Evolutionary conservation across 768 basidiomycete genomes (phyloP).

Genomic region (Trametes sanguinea): DNA sequence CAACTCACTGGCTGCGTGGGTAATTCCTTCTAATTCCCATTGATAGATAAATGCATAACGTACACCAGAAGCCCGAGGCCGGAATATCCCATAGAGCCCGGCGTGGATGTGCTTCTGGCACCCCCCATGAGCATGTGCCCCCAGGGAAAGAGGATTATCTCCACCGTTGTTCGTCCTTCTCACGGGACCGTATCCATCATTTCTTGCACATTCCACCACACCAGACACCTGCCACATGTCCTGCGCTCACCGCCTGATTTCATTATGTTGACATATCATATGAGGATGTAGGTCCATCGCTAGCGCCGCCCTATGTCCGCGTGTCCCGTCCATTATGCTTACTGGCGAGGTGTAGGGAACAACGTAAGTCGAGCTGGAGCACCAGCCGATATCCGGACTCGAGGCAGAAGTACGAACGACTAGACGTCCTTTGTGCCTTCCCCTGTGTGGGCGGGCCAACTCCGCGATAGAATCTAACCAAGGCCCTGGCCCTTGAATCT

Average conservation of each 20-base stretch:
- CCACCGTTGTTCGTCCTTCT: slow-evolving; percentile 19
- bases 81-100: slow-evolving; percentile 17
- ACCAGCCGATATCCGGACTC: slow-evolving; percentile 6
- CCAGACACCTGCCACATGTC: slow-evolving; percentile 18
- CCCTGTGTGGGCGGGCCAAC: background rate
- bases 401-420: background rate
- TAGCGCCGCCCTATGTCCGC: slow-evolving; percentile 10
- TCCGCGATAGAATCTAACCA: slow-evolving; percentile 3
- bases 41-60: slow-evolving; percentile 27
- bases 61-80: slow-evolving; percentile 15
- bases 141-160: slow-evolving; percentile 24
- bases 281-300: slow-evolving; percentile 22
- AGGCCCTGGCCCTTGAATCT: slow-evolving; percentile 15
- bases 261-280: slow-evolving; percentile 24
- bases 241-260: slow-evolving; percentile 24
- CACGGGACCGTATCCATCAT: slow-evolving; percentile 20
- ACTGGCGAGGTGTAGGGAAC: background rate
- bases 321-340: slow-evolving; percentile 13
- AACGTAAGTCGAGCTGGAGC: slow-evolving; percentile 4
- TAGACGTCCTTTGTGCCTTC: slow-evolving; percentile 13
- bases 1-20: slow-evolving; percentile 1
- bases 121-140: slow-evolving; percentile 7
- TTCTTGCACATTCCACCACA: slow-evolving; percentile 10
- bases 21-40: slow-evolving; percentile 24
- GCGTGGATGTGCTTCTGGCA: slow-evolving; percentile 12